Evolutionary conservation across 257 asterid genomes (phyloP).

Genomic region (Solanum habrochaites): DNA sequence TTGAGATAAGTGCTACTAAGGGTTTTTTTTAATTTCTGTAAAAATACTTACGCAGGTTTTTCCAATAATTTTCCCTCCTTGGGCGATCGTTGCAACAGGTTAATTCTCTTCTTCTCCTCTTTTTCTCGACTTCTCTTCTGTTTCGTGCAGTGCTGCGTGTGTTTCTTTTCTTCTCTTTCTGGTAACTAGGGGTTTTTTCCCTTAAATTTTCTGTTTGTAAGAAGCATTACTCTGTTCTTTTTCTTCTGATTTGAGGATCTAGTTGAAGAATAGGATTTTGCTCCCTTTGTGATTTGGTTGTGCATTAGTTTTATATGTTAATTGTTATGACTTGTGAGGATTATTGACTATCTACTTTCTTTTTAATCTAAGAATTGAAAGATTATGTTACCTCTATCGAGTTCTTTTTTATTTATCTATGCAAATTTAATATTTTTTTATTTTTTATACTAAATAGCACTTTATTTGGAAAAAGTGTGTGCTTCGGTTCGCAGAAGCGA

Average conservation of each 20-base stretch:
- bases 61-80: neutral
- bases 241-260: neutral
- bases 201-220: neutral
- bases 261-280: neutral
- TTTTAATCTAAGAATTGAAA: neutral
- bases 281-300: neutral
- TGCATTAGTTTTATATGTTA: neutral
- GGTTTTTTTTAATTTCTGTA: neutral
- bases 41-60: neutral
- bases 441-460: neutral
- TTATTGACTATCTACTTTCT: neutral
- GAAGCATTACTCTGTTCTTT: neutral
- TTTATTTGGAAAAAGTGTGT: neutral
- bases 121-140: neutral
- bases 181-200: neutral
- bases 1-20: neutral
- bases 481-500: neutral
- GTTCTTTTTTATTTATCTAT: neutral
- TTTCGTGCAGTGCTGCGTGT: neutral
- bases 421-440: neutral
- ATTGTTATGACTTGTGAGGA: neutral
- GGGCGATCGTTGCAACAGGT: neutral
- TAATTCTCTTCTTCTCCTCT: neutral
- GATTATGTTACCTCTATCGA: neutral
- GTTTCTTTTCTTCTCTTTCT: neutral